Conservation (phyloP, 176 grass and related monocot genomes). For the Ensete glaucum region DNA sequence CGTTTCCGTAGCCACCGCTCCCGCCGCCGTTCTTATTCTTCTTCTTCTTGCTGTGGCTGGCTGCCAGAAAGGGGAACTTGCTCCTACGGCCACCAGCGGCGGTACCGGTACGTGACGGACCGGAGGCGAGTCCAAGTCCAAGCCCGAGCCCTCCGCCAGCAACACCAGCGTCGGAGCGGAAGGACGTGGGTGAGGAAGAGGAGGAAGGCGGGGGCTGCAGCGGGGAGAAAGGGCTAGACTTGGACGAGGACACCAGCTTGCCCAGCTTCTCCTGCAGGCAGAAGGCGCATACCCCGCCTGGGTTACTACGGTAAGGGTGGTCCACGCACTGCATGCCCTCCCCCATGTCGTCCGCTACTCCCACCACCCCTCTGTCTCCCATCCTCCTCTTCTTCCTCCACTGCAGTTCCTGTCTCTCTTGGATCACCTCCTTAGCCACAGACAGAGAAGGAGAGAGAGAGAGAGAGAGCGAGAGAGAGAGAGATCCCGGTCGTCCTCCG, state of each 20-base stretch:
- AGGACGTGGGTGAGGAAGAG: slow-evolving; percentile 22
- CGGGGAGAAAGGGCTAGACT: slow-evolving; percentile 62
- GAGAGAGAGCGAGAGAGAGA: no score
- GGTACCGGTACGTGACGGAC: not conserved
- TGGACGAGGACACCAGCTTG: slow-evolving; percentile 77
- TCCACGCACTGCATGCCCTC: slow-evolving; percentile 60
- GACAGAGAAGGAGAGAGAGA: not conserved
- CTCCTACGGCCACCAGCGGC: not conserved
- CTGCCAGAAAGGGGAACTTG: not conserved
- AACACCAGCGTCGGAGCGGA: not conserved
- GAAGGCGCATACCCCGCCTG: slow-evolving; percentile 79
- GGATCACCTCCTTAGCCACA: not conserved
- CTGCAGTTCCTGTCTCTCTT: not conserved
- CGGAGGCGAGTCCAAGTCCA: not conserved
- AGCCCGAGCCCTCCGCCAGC: not conserved
- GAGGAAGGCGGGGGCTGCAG: slow-evolving; percentile 40
- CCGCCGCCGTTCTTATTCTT: no score
- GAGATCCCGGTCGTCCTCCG: not conserved
- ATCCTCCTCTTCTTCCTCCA: slow-evolving; percentile 4
- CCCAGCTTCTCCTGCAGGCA: slow-evolving; percentile 97
- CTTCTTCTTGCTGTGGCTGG: not conserved
- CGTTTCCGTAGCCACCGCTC: not conserved
- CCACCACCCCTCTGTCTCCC: slow-evolving; percentile 12
- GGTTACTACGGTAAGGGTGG: slow-evolving; percentile 65
- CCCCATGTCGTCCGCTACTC: slow-evolving; percentile 9